These are phyloP conservation scores for Xylaria multiplex DNA, from an alignment of 2,329 filamentous ascomycete species.

Conservation along the genomic window DNA sequence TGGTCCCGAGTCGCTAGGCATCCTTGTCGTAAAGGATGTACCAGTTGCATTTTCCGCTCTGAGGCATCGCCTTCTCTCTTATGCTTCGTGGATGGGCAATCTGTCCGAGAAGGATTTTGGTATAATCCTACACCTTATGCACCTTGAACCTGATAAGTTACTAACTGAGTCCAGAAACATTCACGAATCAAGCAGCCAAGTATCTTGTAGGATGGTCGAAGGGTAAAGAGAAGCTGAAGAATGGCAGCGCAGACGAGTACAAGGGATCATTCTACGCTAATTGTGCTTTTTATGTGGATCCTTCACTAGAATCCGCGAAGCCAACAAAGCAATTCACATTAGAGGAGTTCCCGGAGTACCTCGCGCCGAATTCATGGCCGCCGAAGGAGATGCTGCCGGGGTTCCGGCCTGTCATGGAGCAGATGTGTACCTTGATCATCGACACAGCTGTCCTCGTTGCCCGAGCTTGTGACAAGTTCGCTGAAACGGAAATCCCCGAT, in stretches of 20 bases:
- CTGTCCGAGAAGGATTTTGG: slow-evolving; percentile 77
- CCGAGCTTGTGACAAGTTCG: slow-evolving; percentile 87
- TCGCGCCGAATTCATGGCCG: slow-evolving; percentile 91
- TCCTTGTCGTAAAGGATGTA: slow-evolving; percentile 91
- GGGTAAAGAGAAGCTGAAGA: slow-evolving; percentile 82
- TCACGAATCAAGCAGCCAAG: slow-evolving; percentile 69
- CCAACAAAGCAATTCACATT: slow-evolving; percentile 68
- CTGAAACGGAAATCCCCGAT: slow-evolving; percentile 77
- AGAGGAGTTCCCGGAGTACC: slow-evolving; percentile 84
- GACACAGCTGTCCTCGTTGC: slow-evolving; percentile 90
- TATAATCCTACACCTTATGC: slow-evolving; percentile 51
- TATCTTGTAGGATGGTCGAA: slow-evolving; percentile 81
- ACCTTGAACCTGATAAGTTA: neutral
- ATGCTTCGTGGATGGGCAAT: slow-evolving; percentile 88
- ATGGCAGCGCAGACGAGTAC: slow-evolving; percentile 79
- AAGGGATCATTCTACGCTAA: slow-evolving; percentile 89
- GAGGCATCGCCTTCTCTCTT: slow-evolving; percentile 79
- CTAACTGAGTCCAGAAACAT: slow-evolving; percentile 53
- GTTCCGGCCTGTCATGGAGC: slow-evolving; percentile 77
- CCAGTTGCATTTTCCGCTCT: slow-evolving; percentile 76
- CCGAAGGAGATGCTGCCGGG: slow-evolving; percentile 73
- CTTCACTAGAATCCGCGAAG: slow-evolving; percentile 67
- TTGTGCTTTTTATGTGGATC: slow-evolving; percentile 79
- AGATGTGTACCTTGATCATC: slow-evolving; percentile 85
- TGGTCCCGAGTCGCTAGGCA: slow-evolving; percentile 88